Conservation (phyloP, 257 asterid species). For the Plectranthus barbatus region DNA sequence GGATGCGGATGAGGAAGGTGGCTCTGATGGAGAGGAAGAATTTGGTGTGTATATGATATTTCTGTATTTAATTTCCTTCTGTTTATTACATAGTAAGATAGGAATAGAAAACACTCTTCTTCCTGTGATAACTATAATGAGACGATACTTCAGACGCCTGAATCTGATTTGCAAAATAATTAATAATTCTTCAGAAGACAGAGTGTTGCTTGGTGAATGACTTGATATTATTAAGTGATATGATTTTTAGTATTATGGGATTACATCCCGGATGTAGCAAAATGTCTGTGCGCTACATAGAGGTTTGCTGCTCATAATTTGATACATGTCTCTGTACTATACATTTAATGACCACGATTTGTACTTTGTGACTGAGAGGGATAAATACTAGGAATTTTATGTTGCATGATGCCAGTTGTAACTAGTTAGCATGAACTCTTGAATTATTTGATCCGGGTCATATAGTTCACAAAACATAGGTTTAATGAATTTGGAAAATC, state of each 20-base stretch:
- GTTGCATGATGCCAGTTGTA: background rate
- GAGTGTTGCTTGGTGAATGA: background rate
- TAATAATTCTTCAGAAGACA: background rate
- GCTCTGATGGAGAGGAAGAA: conserved; percentile 45
- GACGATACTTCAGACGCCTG: background rate
- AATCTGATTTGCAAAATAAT: background rate
- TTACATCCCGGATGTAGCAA: background rate
- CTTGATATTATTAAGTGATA: background rate
- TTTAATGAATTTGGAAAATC: background rate
- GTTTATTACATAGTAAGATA: background rate
- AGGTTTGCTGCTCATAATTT: background rate
- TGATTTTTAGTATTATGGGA: background rate
- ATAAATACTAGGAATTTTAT: background rate
- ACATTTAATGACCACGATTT: background rate
- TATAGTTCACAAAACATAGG: background rate
- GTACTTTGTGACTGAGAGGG: background rate
- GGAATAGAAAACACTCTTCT: background rate
- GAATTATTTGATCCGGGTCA: background rate
- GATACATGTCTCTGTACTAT: background rate
- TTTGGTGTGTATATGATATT: conserved; percentile 20
- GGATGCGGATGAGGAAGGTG: conserved; percentile 64
- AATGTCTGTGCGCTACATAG: background rate
- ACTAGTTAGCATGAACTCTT: background rate
- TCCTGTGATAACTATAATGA: background rate
- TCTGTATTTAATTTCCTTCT: background rate